Evolutionary conservation across 352 stramenopile genomes (phyloP), one percentile per base, ranked within the genome.

Genomic region (Phytophthora sp.): DNA sequence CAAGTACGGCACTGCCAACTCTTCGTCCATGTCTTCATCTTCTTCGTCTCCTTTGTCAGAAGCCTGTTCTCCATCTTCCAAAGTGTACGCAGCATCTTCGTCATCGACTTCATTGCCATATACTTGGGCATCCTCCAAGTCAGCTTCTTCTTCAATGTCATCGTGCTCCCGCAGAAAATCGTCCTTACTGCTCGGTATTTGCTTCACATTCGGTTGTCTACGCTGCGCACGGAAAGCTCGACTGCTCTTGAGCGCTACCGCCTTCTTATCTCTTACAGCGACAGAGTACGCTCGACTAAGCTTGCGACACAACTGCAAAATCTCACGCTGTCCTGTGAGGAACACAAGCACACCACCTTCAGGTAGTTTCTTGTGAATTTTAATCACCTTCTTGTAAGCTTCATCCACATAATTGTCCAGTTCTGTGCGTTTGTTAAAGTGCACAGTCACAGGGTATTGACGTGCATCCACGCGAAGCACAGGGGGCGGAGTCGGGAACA

Each of bases 341-440:
- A 99, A 99, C 13, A 99, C 94, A 8, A 99, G 84, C 35, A 99
- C 93, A 11, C 95, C 97, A 39, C 98, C 98, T 35, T 93, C 82
- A 0, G 98, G 97, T n/a, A 99, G 81, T 66, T 98, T 98, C 53
- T 91, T 84, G 84, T 99, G 98, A 59, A 99, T 99, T 74, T 98
- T 98, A 20, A 96, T 64, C 30, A 95, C 85, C 71, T 99, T 99
- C 56, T 97, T 96, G 71, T 98, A 98, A 7, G 95, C 94, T 30
- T 91, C 96, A 31, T 88, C 77, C 51, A 98, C 86, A 76, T 99
- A 99, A 73, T 99, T 89, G 36, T 98, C 86, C 52, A 99, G 74
- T 63, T 99, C 97, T 1, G 98, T 99, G 41, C 95, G 87, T 74
- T 99, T 99, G 71, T 91, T 98, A 72, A 99, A 99, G 80, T 99